Percentiles rank a stretch among this genome's conserved stretches.
phyloP scores from a whole-genome alignment of 306 rosid genomes.

The Begonia loranthoides region DNA sequence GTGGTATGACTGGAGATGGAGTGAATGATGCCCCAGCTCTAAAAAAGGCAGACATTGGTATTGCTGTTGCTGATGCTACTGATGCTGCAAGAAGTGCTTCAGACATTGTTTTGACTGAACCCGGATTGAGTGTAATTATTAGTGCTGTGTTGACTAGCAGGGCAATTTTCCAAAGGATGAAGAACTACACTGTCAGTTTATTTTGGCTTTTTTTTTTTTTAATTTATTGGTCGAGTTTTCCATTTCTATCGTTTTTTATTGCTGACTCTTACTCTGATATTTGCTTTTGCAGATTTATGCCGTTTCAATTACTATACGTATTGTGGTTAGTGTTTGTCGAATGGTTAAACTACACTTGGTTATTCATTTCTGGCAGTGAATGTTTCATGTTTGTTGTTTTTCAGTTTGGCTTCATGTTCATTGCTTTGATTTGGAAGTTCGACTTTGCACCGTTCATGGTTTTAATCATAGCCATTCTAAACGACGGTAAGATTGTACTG shows the following conservation, averaged over 20 bases:
- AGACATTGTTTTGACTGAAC: constrained; percentile 96
- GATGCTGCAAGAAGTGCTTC: constrained; percentile 98
- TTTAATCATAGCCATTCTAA: constrained; percentile 81
- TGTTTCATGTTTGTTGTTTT: constrained; percentile 7
- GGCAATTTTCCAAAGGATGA: constrained; percentile 99
- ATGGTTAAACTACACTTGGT: constrained; percentile 1
- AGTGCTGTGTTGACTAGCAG: constrained; percentile 98
- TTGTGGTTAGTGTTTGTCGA: constrained; percentile 61
- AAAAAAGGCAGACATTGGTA: constrained; percentile 94
- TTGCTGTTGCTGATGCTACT: constrained; percentile 98
- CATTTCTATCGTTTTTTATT: neutral
- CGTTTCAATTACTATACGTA: constrained; percentile 95
- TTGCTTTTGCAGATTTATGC: constrained; percentile 71
- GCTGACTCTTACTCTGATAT: constrained; percentile 5
- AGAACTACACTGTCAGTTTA: constrained; percentile 85
- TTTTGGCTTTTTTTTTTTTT: neutral
- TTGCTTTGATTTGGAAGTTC: constrained; percentile 90
- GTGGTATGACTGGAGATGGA: constrained; percentile 99
- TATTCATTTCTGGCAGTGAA: constrained; percentile 1
- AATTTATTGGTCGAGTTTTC: constrained; percentile 1
- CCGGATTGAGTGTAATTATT: constrained; percentile 90
- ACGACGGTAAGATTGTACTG: constrained; percentile 51
- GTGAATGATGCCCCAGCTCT: constrained; percentile 97
- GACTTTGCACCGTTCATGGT: constrained; percentile 99
- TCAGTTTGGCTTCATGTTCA: constrained; percentile 95